phyloP scores from a whole-genome alignment of 2,329 filamentous ascomycete genomes.

The Hymenoscyphus scutula region DNA sequence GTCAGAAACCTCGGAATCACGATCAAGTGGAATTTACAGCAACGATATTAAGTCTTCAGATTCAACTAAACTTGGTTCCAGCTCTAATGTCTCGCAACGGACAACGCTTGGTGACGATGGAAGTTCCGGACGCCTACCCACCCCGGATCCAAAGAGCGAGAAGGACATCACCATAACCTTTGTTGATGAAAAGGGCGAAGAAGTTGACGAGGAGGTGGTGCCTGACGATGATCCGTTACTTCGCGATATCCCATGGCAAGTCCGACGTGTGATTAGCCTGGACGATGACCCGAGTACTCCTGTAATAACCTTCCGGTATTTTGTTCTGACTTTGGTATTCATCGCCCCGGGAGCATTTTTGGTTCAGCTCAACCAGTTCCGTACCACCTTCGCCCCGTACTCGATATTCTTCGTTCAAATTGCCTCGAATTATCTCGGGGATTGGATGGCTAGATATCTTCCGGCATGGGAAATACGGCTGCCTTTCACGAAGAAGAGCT shows the following conservation, averaged over 20 bases:
- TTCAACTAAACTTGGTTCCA: conserved; percentile 8
- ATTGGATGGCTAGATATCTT: conserved; percentile 42
- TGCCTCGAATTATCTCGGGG: conserved; percentile 47
- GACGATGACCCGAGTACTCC: conserved; percentile 54
- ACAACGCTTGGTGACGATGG: conserved; percentile 9
- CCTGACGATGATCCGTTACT: conserved; percentile 50
- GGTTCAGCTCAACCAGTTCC: conserved; percentile 53
- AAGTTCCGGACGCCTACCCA: conserved; percentile 7
- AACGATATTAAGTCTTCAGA: conserved; percentile 8
- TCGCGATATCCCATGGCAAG: conserved; percentile 52
- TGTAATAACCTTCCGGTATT: conserved; percentile 59
- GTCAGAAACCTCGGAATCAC: conserved; percentile 4
- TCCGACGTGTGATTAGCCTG: conserved; percentile 56
- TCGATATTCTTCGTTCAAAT: conserved; percentile 62
- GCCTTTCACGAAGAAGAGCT: conserved; percentile 43
- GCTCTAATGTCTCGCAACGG: conserved; percentile 8
- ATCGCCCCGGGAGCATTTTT: conserved; percentile 57
- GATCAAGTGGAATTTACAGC: not conserved
- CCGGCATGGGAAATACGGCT: conserved; percentile 47
- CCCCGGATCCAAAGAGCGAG: conserved; percentile 8
- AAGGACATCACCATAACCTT: conserved; percentile 6
- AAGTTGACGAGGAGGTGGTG: conserved; percentile 5
- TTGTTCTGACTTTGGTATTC: conserved; percentile 53
- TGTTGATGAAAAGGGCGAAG: conserved; percentile 11
- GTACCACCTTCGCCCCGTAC: conserved; percentile 53